Percentiles rank a stretch among this genome's conserved stretches.
Conservation (phyloP, 2,329 filamentous ascomycete genomes). For the Aspergillus brunneoviolaceus region DNA sequence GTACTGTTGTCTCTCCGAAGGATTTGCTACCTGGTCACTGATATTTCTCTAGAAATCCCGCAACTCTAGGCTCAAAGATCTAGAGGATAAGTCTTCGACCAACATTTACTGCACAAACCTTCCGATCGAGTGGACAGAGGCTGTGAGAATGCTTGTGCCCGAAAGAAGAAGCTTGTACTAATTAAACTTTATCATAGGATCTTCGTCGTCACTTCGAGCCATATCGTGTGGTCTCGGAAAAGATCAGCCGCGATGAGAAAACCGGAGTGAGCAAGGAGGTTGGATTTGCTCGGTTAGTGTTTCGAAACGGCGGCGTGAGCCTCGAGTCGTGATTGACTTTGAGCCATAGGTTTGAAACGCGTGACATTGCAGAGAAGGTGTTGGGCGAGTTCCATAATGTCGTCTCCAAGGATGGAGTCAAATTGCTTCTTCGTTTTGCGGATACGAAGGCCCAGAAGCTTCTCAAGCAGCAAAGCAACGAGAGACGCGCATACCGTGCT, state of each 20-base stretch:
- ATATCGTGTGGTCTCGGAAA: slow-evolving; percentile 77
- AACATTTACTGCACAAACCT: slow-evolving; percentile 98
- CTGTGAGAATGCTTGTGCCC: slow-evolving; percentile 54
- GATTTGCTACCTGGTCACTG: not conserved
- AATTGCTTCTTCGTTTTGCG: slow-evolving; percentile 92
- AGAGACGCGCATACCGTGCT: slow-evolving; percentile 91
- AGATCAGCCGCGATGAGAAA: slow-evolving; percentile 87
- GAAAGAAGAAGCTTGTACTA: not conserved
- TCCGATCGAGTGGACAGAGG: slow-evolving; percentile 86
- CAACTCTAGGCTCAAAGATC: slow-evolving; percentile 95
- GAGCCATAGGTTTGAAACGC: slow-evolving; percentile 73
- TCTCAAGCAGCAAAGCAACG: slow-evolving; percentile 91
- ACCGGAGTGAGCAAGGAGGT: slow-evolving; percentile 90
- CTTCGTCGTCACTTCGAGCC: slow-evolving; percentile 63
- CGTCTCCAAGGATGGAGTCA: slow-evolving; percentile 74
- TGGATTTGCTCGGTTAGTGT: slow-evolving; percentile 81
- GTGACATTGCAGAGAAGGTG: slow-evolving; percentile 86
- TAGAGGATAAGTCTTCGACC: slow-evolving; percentile 84
- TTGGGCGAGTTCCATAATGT: slow-evolving; percentile 82
- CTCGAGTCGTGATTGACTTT: slow-evolving; percentile 6
- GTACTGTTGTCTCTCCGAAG: slow-evolving; percentile 47
- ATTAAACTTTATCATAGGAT: slow-evolving; percentile 53
- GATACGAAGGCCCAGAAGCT: slow-evolving; percentile 97
- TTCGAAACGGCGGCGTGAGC: slow-evolving; percentile 1
- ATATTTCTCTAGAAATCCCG: slow-evolving; percentile 74